phyloP scores from a whole-genome alignment of 2,329 filamentous ascomycete species.

The Rutstroemia sp. region DNA sequence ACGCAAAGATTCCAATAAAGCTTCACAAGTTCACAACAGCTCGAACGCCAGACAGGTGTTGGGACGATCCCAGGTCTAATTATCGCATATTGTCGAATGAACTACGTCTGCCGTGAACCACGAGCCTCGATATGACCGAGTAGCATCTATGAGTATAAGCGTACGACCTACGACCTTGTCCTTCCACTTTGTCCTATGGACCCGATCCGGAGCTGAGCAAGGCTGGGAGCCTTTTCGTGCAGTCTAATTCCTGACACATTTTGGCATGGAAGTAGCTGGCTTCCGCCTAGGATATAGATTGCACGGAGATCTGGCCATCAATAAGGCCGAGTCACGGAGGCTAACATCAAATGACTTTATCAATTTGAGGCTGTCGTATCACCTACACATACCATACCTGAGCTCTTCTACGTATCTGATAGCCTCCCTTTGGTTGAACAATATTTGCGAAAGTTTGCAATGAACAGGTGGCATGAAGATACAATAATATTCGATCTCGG shows the following conservation, averaged over 20 bases:
- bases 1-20: background rate
- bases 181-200: background rate
- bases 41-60: background rate
- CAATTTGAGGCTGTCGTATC: background rate
- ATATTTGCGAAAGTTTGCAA: background rate
- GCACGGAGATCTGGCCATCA: background rate
- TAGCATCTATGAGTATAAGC: background rate
- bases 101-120: background rate
- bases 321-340: background rate
- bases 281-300: background rate
- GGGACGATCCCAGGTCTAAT: background rate
- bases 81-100: background rate
- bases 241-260: background rate
- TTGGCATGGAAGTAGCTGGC: background rate
- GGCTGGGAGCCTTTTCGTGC: background rate
- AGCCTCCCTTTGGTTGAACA: background rate
- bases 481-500: background rate
- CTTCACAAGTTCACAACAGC: background rate
- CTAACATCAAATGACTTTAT: background rate
- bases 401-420: background rate
- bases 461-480: background rate
- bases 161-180: background rate
- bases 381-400: background rate
- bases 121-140: constrained; percentile 3
- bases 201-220: background rate